Conservation (phyloP, 2,329 filamentous ascomycete genomes). For the Tolypocladium capitatum region DNA sequence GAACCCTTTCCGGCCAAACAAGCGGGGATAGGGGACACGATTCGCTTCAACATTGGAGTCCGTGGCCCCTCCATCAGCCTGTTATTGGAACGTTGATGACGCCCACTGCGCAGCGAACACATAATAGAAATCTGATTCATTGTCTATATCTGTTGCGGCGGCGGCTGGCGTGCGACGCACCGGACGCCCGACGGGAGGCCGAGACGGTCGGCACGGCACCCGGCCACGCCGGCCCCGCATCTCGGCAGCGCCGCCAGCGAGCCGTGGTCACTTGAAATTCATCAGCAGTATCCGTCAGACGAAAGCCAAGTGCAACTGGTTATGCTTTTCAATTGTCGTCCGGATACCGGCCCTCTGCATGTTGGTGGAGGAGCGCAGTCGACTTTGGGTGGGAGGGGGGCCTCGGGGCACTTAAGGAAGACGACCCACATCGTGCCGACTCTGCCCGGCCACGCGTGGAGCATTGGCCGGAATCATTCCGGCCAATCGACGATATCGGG, state of each 20-base stretch:
- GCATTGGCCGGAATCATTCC: constrained; percentile 20
- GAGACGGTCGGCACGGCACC: neutral
- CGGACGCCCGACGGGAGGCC: neutral
- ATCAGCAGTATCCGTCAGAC: neutral
- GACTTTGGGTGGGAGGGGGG: constrained; percentile 1
- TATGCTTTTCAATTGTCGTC: constrained; percentile 1
- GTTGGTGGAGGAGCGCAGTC: neutral
- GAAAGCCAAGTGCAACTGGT: neutral
- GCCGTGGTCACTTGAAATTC: neutral
- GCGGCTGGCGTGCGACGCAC: neutral
- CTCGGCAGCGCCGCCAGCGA: neutral
- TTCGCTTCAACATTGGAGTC: constrained; percentile 8
- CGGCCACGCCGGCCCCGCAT: neutral
- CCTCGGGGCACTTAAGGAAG: constrained; percentile 3
- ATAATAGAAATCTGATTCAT: constrained; percentile 11
- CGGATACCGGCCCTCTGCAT: neutral
- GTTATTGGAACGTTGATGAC: constrained; percentile 5
- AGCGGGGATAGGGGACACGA: constrained; percentile 14
- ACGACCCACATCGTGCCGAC: constrained; percentile 9
- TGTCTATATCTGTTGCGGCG: neutral
- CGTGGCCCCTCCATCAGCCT: constrained; percentile 6
- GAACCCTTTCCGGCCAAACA: constrained; percentile 32
- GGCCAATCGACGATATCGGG: constrained; percentile 17
- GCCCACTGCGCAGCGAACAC: constrained; percentile 8
- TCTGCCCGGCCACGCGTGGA: constrained; percentile 11